A percentile compares a stretch with the other conserved stretches of the same genome.
These are phyloP conservation scores for Starmerella tilneyi DNA, from an alignment of 805 yeast genomes.

Conservation along the genomic window DNA sequence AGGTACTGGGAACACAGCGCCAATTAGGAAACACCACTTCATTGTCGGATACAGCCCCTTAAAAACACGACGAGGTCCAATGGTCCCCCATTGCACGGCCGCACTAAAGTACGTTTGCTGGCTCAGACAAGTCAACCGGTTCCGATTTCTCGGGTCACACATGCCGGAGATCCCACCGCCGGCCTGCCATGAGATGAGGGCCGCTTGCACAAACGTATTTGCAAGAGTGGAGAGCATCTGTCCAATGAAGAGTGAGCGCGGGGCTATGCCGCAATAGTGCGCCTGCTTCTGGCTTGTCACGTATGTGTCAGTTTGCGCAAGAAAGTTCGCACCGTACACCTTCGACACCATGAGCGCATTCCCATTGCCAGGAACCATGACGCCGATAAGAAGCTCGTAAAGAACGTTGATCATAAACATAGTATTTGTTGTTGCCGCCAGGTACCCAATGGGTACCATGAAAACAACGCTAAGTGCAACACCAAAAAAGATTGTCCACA, in stretches of 20 bases:
- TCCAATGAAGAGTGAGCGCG: conserved; percentile 46
- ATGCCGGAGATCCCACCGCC: conserved; percentile 29
- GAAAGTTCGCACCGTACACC: conserved; percentile 48
- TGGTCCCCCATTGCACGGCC: conserved; percentile 37
- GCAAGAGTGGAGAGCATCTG: conserved; percentile 32
- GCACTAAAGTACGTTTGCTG: conserved; percentile 41
- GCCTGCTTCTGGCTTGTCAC: conserved; percentile 45
- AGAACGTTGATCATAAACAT: conserved; percentile 42
- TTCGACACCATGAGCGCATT: conserved; percentile 43
- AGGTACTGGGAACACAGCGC: conserved; percentile 31
- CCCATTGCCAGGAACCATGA: conserved; percentile 49
- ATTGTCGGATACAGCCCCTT: conserved; percentile 49
- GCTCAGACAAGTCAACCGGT: conserved; percentile 32
- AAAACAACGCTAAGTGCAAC: conserved; percentile 42
- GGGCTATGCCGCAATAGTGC: conserved; percentile 51
- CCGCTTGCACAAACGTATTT: conserved; percentile 27
- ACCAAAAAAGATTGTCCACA: conserved; percentile 50
- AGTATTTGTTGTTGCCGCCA: conserved; percentile 42
- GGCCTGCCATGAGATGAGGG: conserved; percentile 31
- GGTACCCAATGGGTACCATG: conserved; percentile 41
- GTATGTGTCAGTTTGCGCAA: conserved; percentile 52
- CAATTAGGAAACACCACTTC: conserved; percentile 54
- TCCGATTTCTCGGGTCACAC: conserved; percentile 25
- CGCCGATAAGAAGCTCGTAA: conserved; percentile 42
- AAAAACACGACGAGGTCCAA: conserved; percentile 38